These are phyloP conservation scores for Aureobasidium sp. DNA, from an alignment of 2,329 filamentous ascomycete species.

Conservation along the genomic window DNA sequence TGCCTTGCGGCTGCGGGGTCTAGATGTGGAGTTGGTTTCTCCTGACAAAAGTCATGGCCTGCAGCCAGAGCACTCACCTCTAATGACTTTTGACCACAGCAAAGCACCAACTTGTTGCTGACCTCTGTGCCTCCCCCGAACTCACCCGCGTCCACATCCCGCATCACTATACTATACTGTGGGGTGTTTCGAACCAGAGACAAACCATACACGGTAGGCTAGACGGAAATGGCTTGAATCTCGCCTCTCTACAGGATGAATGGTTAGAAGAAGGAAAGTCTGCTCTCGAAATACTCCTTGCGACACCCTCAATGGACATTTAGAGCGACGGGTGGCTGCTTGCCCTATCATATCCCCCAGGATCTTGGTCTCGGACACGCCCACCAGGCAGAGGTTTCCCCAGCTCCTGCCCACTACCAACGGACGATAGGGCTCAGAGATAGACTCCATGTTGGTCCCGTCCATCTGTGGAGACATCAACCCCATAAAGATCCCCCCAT, in stretches of 20 bases:
- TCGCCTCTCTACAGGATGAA: background rate
- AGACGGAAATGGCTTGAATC: background rate
- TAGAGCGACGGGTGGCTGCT: background rate
- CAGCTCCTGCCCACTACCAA: background rate
- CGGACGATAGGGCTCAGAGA: background rate
- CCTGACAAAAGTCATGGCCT: background rate
- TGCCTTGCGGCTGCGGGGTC: background rate
- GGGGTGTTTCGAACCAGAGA: background rate
- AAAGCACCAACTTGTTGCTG: background rate
- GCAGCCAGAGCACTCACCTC: background rate
- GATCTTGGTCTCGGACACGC: background rate
- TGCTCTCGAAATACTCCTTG: background rate
- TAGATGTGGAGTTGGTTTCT: background rate
- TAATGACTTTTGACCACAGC: background rate
- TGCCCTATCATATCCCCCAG: background rate
- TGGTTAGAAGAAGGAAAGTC: background rate
- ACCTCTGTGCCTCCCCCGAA: background rate
- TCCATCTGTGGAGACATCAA: background rate
- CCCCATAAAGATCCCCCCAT: background rate
- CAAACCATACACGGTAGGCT: background rate
- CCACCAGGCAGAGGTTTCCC: background rate
- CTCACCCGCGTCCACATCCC: constrained; percentile 1
- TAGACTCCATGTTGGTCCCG: background rate
- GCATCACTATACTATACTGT: background rate
- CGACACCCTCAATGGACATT: background rate